phyloP scores from a whole-genome alignment of 106 monocot species.

The Dendrobium nobile region DNA sequence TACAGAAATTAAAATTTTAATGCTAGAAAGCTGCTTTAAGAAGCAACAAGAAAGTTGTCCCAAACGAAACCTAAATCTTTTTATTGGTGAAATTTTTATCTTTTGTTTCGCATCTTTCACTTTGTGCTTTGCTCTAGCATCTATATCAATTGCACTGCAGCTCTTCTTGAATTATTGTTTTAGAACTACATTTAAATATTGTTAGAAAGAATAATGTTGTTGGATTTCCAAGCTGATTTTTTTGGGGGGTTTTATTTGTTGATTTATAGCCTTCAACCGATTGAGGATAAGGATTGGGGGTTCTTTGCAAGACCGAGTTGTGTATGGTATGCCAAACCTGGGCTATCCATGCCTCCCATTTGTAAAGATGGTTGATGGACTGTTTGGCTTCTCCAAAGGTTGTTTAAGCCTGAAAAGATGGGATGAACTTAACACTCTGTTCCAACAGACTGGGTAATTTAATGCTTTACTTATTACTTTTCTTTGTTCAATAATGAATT shows the following conservation, averaged over 20 bases:
- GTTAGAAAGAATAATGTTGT: background rate
- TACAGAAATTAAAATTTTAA: no score
- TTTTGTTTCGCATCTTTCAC: background rate
- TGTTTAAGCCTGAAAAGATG: slow-evolving; percentile 71
- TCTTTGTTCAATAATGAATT: no score
- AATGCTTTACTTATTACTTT: no score
- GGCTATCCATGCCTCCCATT: slow-evolving; percentile 52
- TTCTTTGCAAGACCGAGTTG: slow-evolving; percentile 79
- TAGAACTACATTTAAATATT: background rate
- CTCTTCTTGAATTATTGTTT: background rate
- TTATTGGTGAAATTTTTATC: background rate
- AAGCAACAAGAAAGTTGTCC: no score
- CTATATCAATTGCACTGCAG: background rate
- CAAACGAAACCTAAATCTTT: background rate
- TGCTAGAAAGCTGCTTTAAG: no score
- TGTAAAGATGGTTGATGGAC: slow-evolving; percentile 30
- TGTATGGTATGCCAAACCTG: slow-evolving; percentile 46
- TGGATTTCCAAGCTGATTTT: background rate
- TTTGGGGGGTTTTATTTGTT: background rate
- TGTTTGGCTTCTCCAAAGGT: slow-evolving; percentile 79
- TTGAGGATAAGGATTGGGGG: slow-evolving; percentile 87
- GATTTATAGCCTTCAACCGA: slow-evolving; percentile 35
- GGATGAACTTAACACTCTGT: slow-evolving; percentile 69
- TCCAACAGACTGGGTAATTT: slow-evolving; percentile 62
- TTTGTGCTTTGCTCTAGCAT: background rate